Percentiles rank a stretch among this genome's conserved stretches.
phyloP scores from a whole-genome alignment of 2,329 filamentous ascomycete species.

The Didymella keratinophila region DNA sequence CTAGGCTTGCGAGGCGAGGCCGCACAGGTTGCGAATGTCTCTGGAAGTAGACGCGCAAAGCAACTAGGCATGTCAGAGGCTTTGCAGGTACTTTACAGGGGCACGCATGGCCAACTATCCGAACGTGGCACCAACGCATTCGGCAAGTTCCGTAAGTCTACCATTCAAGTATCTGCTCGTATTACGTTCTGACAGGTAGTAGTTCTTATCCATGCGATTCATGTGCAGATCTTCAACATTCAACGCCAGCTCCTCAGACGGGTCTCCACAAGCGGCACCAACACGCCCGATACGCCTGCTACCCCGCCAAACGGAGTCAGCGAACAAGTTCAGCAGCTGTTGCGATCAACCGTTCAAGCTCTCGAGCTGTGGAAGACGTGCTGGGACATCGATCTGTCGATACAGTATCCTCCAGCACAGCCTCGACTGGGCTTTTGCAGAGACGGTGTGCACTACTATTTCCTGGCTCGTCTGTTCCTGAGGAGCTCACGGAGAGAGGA shows the following conservation, averaged over 20 bases:
- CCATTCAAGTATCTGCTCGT: neutral
- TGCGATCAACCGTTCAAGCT: constrained; percentile 59
- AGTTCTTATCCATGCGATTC: constrained; percentile 73
- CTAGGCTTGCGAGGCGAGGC: constrained; percentile 68
- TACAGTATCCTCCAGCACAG: constrained; percentile 70
- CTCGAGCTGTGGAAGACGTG: constrained; percentile 75
- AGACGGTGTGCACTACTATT: constrained; percentile 77
- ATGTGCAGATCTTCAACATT: constrained; percentile 66
- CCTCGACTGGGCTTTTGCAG: constrained; percentile 73
- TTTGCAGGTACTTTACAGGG: constrained; percentile 67
- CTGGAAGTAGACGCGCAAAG: constrained; percentile 68
- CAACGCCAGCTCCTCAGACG: constrained; percentile 55
- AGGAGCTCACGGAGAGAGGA: constrained; percentile 64
- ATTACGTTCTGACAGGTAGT: constrained; percentile 17
- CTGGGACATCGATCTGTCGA: constrained; percentile 74
- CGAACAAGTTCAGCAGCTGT: constrained; percentile 58
- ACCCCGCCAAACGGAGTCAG: constrained; percentile 56
- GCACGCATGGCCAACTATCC: constrained; percentile 65
- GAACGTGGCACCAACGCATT: constrained; percentile 74
- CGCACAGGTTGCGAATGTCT: constrained; percentile 65
- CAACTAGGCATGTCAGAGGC: constrained; percentile 71
- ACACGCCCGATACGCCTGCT: constrained; percentile 61
- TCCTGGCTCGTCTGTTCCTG: constrained; percentile 71
- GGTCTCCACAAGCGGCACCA: constrained; percentile 55
- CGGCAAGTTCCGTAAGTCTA: constrained; percentile 66